A percentile compares a stretch with the other conserved stretches of the same genome.
These are phyloP conservation scores for Pythium scleroteichum DNA, from an alignment of 352 stramenopile genomes.

Conservation along the genomic window DNA sequence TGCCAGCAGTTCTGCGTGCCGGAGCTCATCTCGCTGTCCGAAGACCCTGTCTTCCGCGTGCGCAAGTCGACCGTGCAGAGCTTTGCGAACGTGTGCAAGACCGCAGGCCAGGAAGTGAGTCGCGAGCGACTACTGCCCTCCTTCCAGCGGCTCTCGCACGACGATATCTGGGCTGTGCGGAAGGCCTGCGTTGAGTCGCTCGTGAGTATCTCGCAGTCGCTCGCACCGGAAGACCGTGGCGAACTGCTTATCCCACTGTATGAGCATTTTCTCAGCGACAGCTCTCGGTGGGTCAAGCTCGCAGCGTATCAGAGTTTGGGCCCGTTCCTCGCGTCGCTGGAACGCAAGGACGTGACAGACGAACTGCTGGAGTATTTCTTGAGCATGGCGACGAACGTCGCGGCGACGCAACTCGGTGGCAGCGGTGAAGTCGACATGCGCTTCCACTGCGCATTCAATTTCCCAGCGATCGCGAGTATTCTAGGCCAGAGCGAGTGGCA, in stretches of 20 bases:
- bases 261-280: constrained; percentile 86
- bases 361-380: constrained; percentile 82
- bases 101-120: constrained; percentile 70
- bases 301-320: constrained; percentile 92
- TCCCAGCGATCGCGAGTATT: constrained; percentile 88
- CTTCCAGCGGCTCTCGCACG: constrained; percentile 89
- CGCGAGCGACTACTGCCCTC: constrained; percentile 87
- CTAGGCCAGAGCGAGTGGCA: constrained; percentile 68
- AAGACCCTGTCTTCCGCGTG: constrained; percentile 94
- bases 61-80: constrained; percentile 91
- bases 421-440: constrained; percentile 88
- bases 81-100: constrained; percentile 89
- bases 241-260: constrained; percentile 89
- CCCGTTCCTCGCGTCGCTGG: constrained; percentile 79
- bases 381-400: constrained; percentile 74
- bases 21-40: constrained; percentile 89
- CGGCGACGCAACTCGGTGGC: constrained; percentile 56
- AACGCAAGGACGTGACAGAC: constrained; percentile 79
- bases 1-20: constrained; percentile 94
- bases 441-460: constrained; percentile 92
- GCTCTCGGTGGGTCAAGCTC: constrained; percentile 93
- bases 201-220: constrained; percentile 83
- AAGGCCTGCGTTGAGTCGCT: constrained; percentile 93
- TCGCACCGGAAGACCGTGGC: constrained; percentile 72
- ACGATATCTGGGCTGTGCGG: constrained; percentile 94